Percentiles rank a stretch among this genome's conserved stretches.
phyloP scores from a whole-genome alignment of 345 rosid species.

The Eucalyptus regnans region DNA sequence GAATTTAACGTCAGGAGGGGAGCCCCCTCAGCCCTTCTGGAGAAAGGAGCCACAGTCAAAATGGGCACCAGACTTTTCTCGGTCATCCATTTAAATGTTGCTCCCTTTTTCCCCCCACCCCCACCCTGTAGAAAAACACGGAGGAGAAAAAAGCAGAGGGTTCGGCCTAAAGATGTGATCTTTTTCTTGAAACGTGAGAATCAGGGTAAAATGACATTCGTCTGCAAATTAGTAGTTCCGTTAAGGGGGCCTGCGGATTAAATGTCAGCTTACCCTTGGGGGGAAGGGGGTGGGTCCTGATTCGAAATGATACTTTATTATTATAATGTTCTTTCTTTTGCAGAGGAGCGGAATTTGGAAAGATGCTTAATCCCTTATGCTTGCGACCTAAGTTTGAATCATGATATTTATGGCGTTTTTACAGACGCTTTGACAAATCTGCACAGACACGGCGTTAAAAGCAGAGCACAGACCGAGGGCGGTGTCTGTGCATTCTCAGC shows the following conservation, averaged over 20 bases:
- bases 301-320: conserved; percentile 1
- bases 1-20: conserved; percentile 29
- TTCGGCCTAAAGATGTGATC: not conserved
- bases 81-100: not conserved
- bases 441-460: not conserved
- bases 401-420: not conserved
- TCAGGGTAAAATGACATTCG: not conserved
- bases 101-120: not conserved
- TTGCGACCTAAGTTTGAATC: conserved; percentile 6
- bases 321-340: not conserved
- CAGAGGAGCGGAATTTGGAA: not conserved
- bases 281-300: conserved; percentile 16
- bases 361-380: conserved; percentile 3
- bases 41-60: not conserved
- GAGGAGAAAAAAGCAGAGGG: not conserved
- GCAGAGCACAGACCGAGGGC: not conserved
- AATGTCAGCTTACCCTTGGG: conserved; percentile 1
- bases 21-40: not conserved
- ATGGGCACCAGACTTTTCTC: not conserved
- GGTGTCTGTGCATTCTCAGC: not conserved
- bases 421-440: not conserved
- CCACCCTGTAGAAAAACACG: not conserved
- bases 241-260: conserved; percentile 19
- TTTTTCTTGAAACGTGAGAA: not conserved
- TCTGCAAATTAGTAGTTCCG: not conserved